These are phyloP conservation scores for Carex kokanica DNA, from an alignment of 176 grass and related monocot species.

Conservation along the genomic window DNA sequence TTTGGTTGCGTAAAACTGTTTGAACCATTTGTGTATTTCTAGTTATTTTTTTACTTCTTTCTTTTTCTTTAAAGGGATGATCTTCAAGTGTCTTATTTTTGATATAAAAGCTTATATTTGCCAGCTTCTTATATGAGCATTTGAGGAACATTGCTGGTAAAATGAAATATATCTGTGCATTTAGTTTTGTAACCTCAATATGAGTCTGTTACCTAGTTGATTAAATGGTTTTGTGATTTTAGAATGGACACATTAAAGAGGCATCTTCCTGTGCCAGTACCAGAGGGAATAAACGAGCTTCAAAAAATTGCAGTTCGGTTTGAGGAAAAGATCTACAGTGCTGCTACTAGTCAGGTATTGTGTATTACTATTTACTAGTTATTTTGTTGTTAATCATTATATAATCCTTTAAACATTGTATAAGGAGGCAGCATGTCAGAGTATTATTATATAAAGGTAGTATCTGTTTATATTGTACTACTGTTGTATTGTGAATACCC, in stretches of 20 bases:
- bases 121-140: too few relatives aligned
- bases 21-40: too few relatives aligned
- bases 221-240: constrained; percentile 13
- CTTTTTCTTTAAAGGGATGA: not conserved
- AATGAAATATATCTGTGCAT: not conserved
- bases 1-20: not conserved
- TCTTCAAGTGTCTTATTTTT: too few relatives aligned
- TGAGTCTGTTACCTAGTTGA: not conserved
- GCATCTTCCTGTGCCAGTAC: constrained; percentile 51
- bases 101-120: too few relatives aligned
- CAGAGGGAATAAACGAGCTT: constrained; percentile 70
- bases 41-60: not conserved
- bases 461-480: not conserved
- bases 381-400: not conserved
- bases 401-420: not conserved
- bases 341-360: constrained; percentile 57
- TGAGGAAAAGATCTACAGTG: constrained; percentile 69
- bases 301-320: constrained; percentile 64
- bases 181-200: not conserved
- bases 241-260: constrained; percentile 92
- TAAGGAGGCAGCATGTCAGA: not conserved
- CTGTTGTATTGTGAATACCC: not conserved
- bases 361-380: not conserved
- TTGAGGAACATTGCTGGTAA: not conserved
- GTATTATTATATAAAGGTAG: not conserved